Base-by-base conservation (phyloP, 768 basidiomycete genomes). In the Pleurotus ostreatus region DNA sequence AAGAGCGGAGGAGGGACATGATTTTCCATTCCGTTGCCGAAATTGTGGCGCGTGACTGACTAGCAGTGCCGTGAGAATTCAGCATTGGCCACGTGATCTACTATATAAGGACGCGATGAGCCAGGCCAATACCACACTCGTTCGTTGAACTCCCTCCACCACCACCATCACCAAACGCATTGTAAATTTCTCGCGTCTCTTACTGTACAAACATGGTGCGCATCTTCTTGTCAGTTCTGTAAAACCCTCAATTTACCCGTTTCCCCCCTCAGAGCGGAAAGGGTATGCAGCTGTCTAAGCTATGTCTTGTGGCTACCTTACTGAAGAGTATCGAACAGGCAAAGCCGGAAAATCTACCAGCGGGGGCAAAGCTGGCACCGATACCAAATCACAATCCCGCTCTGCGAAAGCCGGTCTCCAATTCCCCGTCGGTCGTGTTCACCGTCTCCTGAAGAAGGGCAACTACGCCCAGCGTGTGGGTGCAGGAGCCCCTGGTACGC, bases 391-490 rank as follows among this genome's bases (percentile, higher is more conserved):
- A 7, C 80, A 82, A 65, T 85, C 84, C 18, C 83, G 83, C 55
- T 84, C 83, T 23, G 76, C 83, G 41, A 83, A 81, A 66, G 83
- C 83, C 16, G 83, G 83, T 61, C 79, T 85, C 56, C 81, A 85
- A 67, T 86, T 90, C 76, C 89, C 89, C 46, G 88, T 90, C 64
- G 88, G 88, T 75, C 88, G 89, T 83, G 82, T 89, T 61, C 88
- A 88, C 74, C 81, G 86, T 77, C 78, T 87, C 30, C 70, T 89
- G 70, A 88, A 87, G 75, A 80, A 79, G 69, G 88, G 87, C 59
- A 89, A 89, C 75, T 89, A 89, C 62, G 84, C 85, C 56, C 84
- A 86, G 64, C 85, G 89, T 67, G 82, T 91, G 53, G 88, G 89
- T 67, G 85, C 87, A 49, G 87, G 88, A 71, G 85, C 89, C 59